A percentile compares a stretch with the other conserved stretches of the same genome.
Evolutionary conservation across 768 basidiomycete species (phyloP).

Genomic region (Mycena maculata): DNA sequence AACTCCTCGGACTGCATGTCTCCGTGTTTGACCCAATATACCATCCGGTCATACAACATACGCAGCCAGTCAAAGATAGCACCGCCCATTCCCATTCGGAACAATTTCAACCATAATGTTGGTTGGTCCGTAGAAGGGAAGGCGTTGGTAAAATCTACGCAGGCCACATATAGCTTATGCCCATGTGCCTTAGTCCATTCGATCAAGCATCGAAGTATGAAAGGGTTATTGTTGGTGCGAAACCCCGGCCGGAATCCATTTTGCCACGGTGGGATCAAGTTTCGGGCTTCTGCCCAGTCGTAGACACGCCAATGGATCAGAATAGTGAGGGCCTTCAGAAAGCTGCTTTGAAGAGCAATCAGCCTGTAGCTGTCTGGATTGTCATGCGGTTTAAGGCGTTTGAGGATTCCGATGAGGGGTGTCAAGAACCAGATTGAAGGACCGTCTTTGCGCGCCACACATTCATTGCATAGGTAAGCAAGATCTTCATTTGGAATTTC

Average conservation of each 20-base stretch:
- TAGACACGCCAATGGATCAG: conserved; percentile 27
- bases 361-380: conserved; percentile 37
- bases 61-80: conserved; percentile 30
- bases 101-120: conserved; percentile 6
- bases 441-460: neutral
- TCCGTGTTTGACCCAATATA: conserved; percentile 16
- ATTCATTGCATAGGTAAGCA: neutral
- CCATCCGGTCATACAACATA: conserved; percentile 16
- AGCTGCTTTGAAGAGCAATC: conserved; percentile 41
- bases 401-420: conserved; percentile 29
- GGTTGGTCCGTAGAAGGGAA: too few species aligned
- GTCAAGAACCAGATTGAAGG: neutral
- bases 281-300: conserved; percentile 18
- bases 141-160: too few species aligned
- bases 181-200: conserved; percentile 14
- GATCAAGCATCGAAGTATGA: conserved; percentile 13
- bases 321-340: conserved; percentile 40
- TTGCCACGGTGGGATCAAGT: neutral
- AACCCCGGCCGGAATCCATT: too few species aligned
- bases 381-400: conserved; percentile 19
- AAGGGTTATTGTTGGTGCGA: too few species aligned
- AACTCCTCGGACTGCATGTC: too few species aligned
- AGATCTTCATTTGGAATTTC: neutral
- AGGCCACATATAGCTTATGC: conserved; percentile 16
- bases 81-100: conserved; percentile 18